Percentiles rank a stretch among this genome's conserved stretches.
phyloP scores from a whole-genome alignment of 116 monocot species.

The Trichopus zeylanicus region DNA sequence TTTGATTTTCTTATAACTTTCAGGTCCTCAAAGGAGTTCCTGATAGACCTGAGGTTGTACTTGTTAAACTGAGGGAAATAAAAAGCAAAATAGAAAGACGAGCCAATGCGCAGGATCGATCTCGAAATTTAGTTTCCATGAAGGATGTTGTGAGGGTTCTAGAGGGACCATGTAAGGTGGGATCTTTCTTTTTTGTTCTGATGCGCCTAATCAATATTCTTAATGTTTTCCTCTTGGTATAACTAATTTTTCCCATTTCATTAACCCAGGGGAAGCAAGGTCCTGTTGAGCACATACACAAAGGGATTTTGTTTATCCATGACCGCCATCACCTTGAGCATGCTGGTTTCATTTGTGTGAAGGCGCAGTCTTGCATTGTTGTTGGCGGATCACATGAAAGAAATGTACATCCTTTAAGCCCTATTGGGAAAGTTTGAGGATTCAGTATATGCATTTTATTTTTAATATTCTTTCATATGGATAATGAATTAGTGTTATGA shows the following conservation, averaged over 20 bases:
- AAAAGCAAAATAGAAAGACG: constrained; percentile 80
- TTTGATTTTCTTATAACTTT: not conserved
- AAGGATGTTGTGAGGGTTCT: constrained; percentile 91
- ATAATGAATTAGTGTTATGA: not conserved
- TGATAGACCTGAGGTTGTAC: constrained; percentile 85
- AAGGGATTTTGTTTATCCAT: constrained; percentile 80
- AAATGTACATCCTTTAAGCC: constrained; percentile 5
- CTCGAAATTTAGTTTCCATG: constrained; percentile 50
- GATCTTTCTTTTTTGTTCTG: constrained; percentile 2
- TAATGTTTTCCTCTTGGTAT: not conserved
- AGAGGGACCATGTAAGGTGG: constrained; percentile 87
- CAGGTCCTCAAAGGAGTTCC: constrained; percentile 97
- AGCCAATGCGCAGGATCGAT: constrained; percentile 65
- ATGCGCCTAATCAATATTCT: not conserved
- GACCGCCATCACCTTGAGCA: constrained; percentile 97
- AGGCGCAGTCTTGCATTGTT: constrained; percentile 77
- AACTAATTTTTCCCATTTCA: constrained; percentile 11
- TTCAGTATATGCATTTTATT: no score
- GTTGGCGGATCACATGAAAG: constrained; percentile 69
- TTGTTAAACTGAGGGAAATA: constrained; percentile 87
- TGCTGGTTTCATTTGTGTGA: constrained; percentile 94
- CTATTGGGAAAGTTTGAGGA: no score
- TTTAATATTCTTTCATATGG: no score
- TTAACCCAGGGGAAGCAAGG: constrained; percentile 80
- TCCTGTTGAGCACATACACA: constrained; percentile 85